phyloP scores from a whole-genome alignment of 768 basidiomycete genomes.

The Phaeotremella fagi region DNA sequence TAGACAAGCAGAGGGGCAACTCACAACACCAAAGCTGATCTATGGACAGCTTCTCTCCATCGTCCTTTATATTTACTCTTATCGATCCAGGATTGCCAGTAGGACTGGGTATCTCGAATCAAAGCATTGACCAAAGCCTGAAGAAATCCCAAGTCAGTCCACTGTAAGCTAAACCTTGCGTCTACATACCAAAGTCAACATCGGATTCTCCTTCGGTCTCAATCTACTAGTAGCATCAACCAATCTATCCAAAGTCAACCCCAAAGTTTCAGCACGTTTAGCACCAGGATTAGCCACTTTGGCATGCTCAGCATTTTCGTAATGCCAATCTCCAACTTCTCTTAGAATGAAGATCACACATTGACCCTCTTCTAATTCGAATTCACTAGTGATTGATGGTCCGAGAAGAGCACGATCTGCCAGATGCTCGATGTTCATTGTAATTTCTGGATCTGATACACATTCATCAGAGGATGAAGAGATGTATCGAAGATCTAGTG shows the following conservation, averaged over 20 bases:
- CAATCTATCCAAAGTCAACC: constrained; percentile 55
- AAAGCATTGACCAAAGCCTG: constrained; percentile 26
- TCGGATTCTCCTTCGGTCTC: constrained; percentile 63
- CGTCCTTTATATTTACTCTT: constrained; percentile 82
- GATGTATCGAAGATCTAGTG: constrained; percentile 69
- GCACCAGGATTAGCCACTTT: constrained; percentile 49
- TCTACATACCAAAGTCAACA: constrained; percentile 58
- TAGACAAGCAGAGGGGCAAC: no score
- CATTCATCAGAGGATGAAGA: constrained; percentile 58
- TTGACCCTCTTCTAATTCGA: constrained; percentile 76
- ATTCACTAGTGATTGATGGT: constrained; percentile 56
- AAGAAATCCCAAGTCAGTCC: not conserved
- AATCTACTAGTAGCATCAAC: constrained; percentile 53
- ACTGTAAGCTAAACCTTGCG: not conserved
- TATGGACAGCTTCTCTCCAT: constrained; percentile 92
- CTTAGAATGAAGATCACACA: constrained; percentile 82
- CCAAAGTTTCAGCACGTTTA: constrained; percentile 52
- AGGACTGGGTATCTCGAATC: constrained; percentile 63
- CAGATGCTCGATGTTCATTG: constrained; percentile 60
- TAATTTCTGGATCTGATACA: constrained; percentile 54
- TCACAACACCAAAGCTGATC: constrained; percentile 78
- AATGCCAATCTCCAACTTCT: constrained; percentile 55
- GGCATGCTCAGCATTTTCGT: constrained; percentile 33
- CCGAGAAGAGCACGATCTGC: constrained; percentile 67
- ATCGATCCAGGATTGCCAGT: constrained; percentile 88